A percentile compares a stretch with the other conserved stretches of the same genome.
Conservation (phyloP, 139 green algal species). For the Asterochloris sp. region DNA sequence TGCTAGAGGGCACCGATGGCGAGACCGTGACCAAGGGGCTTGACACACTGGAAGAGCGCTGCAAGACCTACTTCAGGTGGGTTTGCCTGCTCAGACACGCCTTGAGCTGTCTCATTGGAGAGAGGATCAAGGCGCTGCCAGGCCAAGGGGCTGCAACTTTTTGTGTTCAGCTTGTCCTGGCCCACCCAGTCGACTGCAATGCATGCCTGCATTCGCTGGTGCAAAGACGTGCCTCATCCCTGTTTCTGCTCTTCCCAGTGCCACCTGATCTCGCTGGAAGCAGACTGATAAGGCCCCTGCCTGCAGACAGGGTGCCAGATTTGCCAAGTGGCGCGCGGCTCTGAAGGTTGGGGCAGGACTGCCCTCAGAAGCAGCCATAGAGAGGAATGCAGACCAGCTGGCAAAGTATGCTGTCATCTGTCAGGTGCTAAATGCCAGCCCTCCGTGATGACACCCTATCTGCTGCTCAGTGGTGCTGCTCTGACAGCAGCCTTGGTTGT, state of each 20-base stretch:
- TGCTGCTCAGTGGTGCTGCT: not conserved
- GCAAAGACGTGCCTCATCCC: no score
- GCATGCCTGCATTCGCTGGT: no score
- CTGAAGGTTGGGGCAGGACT: constrained; percentile 58
- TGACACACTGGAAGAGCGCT: constrained; percentile 64
- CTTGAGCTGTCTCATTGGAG: no score
- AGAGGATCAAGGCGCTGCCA: no score
- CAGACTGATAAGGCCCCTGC: no score
- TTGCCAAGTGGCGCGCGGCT: constrained; percentile 95
- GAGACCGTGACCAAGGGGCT: constrained; percentile 90
- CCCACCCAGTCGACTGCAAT: no score
- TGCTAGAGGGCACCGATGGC: constrained; percentile 48
- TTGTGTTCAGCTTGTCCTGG: not conserved
- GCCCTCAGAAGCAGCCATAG: constrained; percentile 59
- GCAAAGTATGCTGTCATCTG: constrained; percentile 87
- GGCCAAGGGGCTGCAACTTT: no score
- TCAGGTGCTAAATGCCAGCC: constrained; percentile 46
- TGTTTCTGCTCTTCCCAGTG: no score
- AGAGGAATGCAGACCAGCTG: constrained; percentile 81
- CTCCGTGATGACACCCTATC: not conserved
- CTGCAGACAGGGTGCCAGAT: constrained; percentile 40
- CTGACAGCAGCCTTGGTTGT: not conserved
- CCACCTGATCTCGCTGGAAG: no score
- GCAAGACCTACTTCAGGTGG: constrained; percentile 59
- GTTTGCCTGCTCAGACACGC: no score